Percentiles rank a stretch among this genome's conserved stretches.
phyloP scores from a whole-genome alignment of 2,329 filamentous ascomycete genomes.

The Phoma sp. region DNA sequence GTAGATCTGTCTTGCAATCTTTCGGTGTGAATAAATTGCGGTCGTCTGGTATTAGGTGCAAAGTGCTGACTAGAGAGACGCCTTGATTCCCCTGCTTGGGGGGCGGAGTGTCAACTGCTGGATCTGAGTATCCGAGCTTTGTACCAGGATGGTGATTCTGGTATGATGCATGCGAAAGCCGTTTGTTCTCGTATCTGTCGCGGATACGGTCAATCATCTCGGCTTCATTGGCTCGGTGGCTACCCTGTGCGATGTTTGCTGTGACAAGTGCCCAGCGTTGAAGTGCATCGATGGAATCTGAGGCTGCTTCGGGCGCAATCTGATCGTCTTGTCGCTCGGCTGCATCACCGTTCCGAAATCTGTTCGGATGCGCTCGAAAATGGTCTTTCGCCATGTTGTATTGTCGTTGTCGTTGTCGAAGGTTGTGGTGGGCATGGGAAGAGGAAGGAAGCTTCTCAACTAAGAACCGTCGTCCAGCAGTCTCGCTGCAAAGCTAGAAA shows the following conservation, averaged over 20 bases:
- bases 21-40: no score
- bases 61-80: no score
- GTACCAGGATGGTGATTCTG: background rate
- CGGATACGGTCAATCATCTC: slow-evolving; percentile 10
- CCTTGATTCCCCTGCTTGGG: background rate
- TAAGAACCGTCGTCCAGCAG: no score
- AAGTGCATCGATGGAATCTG: slow-evolving; percentile 8
- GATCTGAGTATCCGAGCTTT: background rate
- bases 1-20: background rate
- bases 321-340: slow-evolving; percentile 16
- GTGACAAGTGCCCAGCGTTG: slow-evolving; percentile 18
- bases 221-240: slow-evolving; percentile 8
- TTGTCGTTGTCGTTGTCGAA: background rate
- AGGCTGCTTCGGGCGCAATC: slow-evolving; percentile 14
- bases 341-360: background rate
- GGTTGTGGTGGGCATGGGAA: background rate
- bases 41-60: background rate
- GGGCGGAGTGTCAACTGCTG: background rate
- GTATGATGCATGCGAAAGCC: background rate
- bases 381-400: background rate
- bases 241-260: slow-evolving; percentile 8
- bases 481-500: no score
- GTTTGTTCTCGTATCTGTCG: slow-evolving; percentile 6
- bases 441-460: background rate
- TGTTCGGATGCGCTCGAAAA: background rate